Base-by-base conservation (phyloP, 2,329 filamentous ascomycete species). In the Clarireedia homoeocarpa region DNA sequence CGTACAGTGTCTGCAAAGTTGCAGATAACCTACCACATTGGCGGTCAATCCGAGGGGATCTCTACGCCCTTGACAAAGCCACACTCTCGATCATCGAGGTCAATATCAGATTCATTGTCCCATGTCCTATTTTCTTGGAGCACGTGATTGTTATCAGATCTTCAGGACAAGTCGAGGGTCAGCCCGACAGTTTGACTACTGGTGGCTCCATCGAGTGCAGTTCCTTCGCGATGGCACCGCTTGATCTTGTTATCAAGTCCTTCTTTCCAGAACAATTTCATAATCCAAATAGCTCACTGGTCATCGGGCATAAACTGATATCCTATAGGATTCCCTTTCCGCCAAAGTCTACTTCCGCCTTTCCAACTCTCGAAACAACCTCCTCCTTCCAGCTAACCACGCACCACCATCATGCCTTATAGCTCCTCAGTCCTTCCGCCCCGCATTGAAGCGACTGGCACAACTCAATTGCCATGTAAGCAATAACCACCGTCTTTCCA, bases 361-460 rank as follows among this genome's bases (percentile, higher is more conserved):
- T 46, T 23, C 17, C 23, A 46, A 14, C 2, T 9, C 23, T 24
- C 42, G 39, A 24, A 34, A 17, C n/a, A 15, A 17, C 15, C 20
- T 27, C 5, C 4, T 51, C 20, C 15, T 51, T 39, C 2, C 10
- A 46, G 20, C 12, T 20, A 23, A 6, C 4, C n/a, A 38, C 14
- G 2, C 4, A 14, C 47, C 27, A 14, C 23, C 51, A 72, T 17
- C 50, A 96, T 97, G 91, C 88, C 91, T 26, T 91, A 94, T 76
- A 96, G 96, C 73, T 92, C 89, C 63, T 84, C 85, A 3, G 86
- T 89, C 17, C 94, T 94, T 56, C 82, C 86, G 62, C 88, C 88
- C 40, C 77, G 86, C 14, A 85, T 89, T 69, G 90, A 95, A 72
- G 82, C 89, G 47, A 95, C 88, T 2, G 92, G 92, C 63, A 85